Conservation (phyloP, 2,329 filamentous ascomycete species). For the Xylariaceae sp. region DNA sequence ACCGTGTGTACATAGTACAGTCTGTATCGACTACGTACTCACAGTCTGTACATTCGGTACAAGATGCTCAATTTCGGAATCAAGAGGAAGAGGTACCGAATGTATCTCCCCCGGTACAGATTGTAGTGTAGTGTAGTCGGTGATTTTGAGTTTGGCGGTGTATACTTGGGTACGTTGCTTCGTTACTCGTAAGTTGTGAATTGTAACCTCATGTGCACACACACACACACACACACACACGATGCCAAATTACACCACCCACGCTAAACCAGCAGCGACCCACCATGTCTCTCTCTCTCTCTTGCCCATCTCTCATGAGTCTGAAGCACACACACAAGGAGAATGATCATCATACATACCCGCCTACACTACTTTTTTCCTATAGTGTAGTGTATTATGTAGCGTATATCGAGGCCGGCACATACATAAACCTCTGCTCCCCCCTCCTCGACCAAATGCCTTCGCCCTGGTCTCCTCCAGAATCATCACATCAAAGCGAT, state of each 20-base stretch:
- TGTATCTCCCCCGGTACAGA: constrained; percentile 24
- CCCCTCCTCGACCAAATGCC: constrained; percentile 21
- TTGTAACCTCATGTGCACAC: too few species aligned
- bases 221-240: too few species aligned
- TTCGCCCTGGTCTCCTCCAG: constrained; percentile 10
- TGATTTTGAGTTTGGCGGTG: too few species aligned
- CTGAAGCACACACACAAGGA: constrained; percentile 9
- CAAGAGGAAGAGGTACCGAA: constrained; percentile 7
- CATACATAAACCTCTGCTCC: constrained; percentile 30
- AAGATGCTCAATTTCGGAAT: too few species aligned
- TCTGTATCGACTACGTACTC: too few species aligned
- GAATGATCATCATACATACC: constrained; percentile 23
- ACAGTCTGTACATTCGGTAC: too few species aligned
- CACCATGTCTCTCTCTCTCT: constrained; percentile 24
- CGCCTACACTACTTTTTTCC: constrained; percentile 3
- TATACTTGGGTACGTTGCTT: too few species aligned
- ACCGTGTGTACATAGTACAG: too few species aligned
- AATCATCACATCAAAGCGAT: constrained; percentile 21
- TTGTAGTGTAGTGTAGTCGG: neutral
- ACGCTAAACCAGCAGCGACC: neutral
- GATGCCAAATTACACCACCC: constrained; percentile 9
- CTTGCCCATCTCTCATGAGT: constrained; percentile 11
- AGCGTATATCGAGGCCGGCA: constrained; percentile 3
- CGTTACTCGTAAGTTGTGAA: too few species aligned
- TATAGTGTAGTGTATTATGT: neutral